A percentile compares a stretch with the other conserved stretches of the same genome.
Conservation (phyloP, 2,329 filamentous ascomycete genomes). For the Phaeosphaeriaceae sp. region DNA sequence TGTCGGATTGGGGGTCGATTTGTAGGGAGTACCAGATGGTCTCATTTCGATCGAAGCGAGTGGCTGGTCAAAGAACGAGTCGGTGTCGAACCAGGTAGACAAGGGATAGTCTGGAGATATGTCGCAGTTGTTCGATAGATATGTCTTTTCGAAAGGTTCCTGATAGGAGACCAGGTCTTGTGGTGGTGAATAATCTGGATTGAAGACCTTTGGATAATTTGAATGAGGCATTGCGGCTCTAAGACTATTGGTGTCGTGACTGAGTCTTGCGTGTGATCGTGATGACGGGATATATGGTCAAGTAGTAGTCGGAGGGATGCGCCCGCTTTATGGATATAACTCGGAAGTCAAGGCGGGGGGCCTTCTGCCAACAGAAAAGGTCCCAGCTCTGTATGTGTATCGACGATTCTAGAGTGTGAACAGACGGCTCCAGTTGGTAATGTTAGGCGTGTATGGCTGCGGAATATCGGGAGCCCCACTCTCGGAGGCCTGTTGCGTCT, state of each 20-base stretch:
- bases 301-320: neutral
- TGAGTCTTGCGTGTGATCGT: constrained; percentile 7
- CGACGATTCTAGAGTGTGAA: constrained; percentile 29
- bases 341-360: constrained; percentile 2
- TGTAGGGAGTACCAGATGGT: constrained; percentile 19
- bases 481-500: constrained; percentile 20
- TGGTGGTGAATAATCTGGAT: constrained; percentile 32
- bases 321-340: neutral
- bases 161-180: constrained; percentile 30
- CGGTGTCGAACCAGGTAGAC: constrained; percentile 37
- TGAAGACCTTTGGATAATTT: constrained; percentile 30
- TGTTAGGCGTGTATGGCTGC: constrained; percentile 21
- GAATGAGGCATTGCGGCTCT: constrained; percentile 30
- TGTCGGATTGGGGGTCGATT: constrained; percentile 18
- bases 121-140: constrained; percentile 31
- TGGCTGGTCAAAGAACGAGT: constrained; percentile 34
- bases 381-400: constrained; percentile 25
- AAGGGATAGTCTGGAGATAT: constrained; percentile 31
- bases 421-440: constrained; percentile 18
- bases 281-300: neutral
- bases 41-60: constrained; percentile 29
- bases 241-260: constrained; percentile 6
- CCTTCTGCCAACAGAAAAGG: constrained; percentile 11
- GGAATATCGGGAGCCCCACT: constrained; percentile 20
- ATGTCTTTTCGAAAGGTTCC: constrained; percentile 33